A percentile compares a stretch with the other conserved stretches of the same genome.
phyloP scores from a whole-genome alignment of 2,329 filamentous ascomycete genomes.

The Neurospora sp. region DNA sequence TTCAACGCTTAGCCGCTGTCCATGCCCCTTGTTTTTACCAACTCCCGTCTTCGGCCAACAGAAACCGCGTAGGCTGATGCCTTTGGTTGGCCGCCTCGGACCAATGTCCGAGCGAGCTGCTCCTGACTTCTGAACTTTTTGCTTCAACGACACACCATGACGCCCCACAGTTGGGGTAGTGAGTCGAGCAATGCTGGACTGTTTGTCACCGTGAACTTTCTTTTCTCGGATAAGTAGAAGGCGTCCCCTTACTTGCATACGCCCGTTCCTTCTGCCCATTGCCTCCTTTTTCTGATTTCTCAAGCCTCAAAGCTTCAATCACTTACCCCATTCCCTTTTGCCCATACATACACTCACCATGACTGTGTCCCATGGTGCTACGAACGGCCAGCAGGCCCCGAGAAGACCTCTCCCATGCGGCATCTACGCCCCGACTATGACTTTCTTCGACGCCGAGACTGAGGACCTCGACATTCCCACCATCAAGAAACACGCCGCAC shows the following conservation, averaged over 20 bases:
- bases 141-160: not conserved
- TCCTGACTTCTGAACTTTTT: not conserved
- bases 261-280: not conserved
- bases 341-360: constrained; percentile 18
- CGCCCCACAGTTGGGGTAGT: not conserved
- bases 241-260: constrained; percentile 2
- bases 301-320: not conserved
- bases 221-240: constrained; percentile 23
- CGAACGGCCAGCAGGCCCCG: constrained; percentile 23
- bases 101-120: constrained; percentile 18
- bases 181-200: not conserved
- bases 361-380: constrained; percentile 22
- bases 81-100: constrained; percentile 10
- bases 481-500: constrained; percentile 71
- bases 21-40: not conserved
- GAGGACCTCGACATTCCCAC: constrained; percentile 74
- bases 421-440: constrained; percentile 84
- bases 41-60: not conserved
- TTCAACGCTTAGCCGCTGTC: constrained; percentile 2
- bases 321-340: constrained; percentile 4
- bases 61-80: not conserved
- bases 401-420: constrained; percentile 60
- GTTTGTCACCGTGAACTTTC: constrained; percentile 7
- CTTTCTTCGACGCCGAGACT: constrained; percentile 75
- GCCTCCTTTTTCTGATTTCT: constrained; percentile 3